Conservation (phyloP, 768 basidiomycete genomes). For the Tricholoma flavovirens region DNA sequence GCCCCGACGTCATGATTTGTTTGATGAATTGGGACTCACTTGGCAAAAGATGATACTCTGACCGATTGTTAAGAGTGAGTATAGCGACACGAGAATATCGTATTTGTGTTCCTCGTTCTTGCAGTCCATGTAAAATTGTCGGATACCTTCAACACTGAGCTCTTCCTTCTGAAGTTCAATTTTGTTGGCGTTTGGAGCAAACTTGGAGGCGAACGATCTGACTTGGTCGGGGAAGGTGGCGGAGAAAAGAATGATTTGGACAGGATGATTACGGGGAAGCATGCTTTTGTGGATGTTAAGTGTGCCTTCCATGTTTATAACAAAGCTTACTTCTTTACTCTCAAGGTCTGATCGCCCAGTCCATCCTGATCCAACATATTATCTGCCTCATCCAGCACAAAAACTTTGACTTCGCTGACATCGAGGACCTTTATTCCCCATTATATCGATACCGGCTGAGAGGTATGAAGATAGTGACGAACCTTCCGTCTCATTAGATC, state of each 20-base stretch:
- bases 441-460: background rate
- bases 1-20: background rate
- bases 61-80: slow-evolving; percentile 87
- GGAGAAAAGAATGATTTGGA: slow-evolving; percentile 94
- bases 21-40: slow-evolving; percentile 43
- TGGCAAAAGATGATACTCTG: slow-evolving; percentile 99
- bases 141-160: slow-evolving; percentile 87
- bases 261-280: slow-evolving; percentile 44
- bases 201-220: slow-evolving; percentile 84
- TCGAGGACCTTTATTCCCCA: slow-evolving; percentile 52
- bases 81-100: slow-evolving; percentile 87
- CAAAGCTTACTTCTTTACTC: slow-evolving; percentile 80
- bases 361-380: slow-evolving; percentile 97
- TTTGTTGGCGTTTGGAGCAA: slow-evolving; percentile 93
- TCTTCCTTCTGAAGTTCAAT: slow-evolving; percentile 94
- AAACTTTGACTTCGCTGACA: slow-evolving; percentile 75
- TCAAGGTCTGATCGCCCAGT: slow-evolving; percentile 87
- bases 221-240: slow-evolving; percentile 97
- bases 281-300: slow-evolving; percentile 34
- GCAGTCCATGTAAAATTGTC: slow-evolving; percentile 98
- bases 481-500: slow-evolving; percentile 74
- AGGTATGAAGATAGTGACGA: background rate
- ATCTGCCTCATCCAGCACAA: slow-evolving; percentile 97
- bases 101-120: slow-evolving; percentile 89
- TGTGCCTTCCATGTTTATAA: background rate